These are phyloP conservation scores for Sarcocystis neurona DNA, from an alignment of 169 alveolate species.

Conservation along the genomic window DNA sequence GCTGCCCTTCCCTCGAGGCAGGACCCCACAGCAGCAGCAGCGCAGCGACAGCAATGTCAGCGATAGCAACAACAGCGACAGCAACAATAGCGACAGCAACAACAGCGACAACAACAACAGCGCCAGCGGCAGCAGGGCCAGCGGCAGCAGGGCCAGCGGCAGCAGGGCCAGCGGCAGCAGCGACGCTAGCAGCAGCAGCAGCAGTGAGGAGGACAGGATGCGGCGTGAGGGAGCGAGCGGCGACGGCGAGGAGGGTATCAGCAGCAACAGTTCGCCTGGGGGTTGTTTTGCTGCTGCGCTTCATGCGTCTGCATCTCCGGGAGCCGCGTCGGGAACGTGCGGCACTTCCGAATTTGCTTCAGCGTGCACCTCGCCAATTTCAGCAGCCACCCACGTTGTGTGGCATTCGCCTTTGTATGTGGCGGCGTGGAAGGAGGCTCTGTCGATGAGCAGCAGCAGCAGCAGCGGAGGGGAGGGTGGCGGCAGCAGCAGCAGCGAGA, in stretches of 20 bases:
- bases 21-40: too few relatives aligned
- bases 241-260: conserved; percentile 1
- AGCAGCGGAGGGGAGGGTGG: not conserved
- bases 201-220: conserved; percentile 7
- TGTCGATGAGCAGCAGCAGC: not conserved
- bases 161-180: not conserved
- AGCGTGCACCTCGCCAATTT: too few relatives aligned
- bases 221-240: not conserved
- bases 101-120: not conserved
- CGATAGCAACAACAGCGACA: not conserved
- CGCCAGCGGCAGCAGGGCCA: not conserved
- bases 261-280: not conserved
- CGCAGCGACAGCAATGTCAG: too few relatives aligned
- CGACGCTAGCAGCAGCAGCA: not conserved
- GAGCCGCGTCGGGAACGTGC: conserved; percentile 29
- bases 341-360: too few relatives aligned
- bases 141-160: not conserved
- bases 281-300: not conserved
- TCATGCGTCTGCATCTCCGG: not conserved
- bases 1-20: too few relatives aligned
- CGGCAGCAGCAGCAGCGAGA: conserved; percentile 5
- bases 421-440: too few relatives aligned
- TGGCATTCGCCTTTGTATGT: too few relatives aligned
- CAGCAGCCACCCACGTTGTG: too few relatives aligned
- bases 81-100: conserved; percentile 25